Conservation (phyloP, 192 early-diverging fungal species). For the Martensiomyces pterosporus region DNA sequence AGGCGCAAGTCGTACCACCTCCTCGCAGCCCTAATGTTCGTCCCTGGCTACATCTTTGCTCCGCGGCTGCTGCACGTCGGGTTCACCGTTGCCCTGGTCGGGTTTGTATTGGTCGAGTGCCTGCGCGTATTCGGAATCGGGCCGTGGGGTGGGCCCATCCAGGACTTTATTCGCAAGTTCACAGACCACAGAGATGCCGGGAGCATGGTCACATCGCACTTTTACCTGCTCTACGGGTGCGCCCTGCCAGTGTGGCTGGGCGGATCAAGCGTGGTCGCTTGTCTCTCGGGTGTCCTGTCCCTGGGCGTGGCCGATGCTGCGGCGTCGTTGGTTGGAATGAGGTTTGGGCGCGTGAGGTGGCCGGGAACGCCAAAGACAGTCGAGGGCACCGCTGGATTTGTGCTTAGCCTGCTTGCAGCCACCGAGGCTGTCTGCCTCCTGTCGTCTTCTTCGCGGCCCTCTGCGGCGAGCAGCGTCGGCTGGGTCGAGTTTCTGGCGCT, state of each 20-base stretch:
- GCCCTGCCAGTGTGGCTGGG: slow-evolving; percentile 86
- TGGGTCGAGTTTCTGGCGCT: slow-evolving; percentile 16
- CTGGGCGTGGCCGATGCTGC: slow-evolving; percentile 88
- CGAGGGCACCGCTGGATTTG: slow-evolving; percentile 84
- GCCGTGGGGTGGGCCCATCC: slow-evolving; percentile 60
- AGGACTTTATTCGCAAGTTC: slow-evolving; percentile 73
- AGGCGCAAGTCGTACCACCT: slow-evolving; percentile 85
- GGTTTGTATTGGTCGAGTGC: slow-evolving; percentile 74
- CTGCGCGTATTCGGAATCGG: slow-evolving; percentile 72
- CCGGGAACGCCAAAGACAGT: slow-evolving; percentile 71
- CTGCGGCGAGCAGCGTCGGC: slow-evolving; percentile 18
- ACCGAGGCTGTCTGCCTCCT: not conserved
- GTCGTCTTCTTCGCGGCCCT: slow-evolving; percentile 4
- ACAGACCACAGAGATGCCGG: slow-evolving; percentile 83
- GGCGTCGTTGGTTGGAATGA: slow-evolving; percentile 82
- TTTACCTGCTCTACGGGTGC: slow-evolving; percentile 88
- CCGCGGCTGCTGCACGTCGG: slow-evolving; percentile 73
- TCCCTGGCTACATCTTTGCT: slow-evolving; percentile 65
- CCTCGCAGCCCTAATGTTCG: slow-evolving; percentile 79
- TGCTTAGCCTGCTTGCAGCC: slow-evolving; percentile 53
- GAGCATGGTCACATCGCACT: slow-evolving; percentile 77
- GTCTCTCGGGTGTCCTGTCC: slow-evolving; percentile 76
- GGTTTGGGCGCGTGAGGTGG: slow-evolving; percentile 71
- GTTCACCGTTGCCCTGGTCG: slow-evolving; percentile 70
- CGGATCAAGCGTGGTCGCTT: slow-evolving; percentile 45